Percentiles rank a stretch among this genome's conserved stretches.
Conservation (phyloP, 2,329 filamentous ascomycete genomes). For the Exophiala calicioides region DNA sequence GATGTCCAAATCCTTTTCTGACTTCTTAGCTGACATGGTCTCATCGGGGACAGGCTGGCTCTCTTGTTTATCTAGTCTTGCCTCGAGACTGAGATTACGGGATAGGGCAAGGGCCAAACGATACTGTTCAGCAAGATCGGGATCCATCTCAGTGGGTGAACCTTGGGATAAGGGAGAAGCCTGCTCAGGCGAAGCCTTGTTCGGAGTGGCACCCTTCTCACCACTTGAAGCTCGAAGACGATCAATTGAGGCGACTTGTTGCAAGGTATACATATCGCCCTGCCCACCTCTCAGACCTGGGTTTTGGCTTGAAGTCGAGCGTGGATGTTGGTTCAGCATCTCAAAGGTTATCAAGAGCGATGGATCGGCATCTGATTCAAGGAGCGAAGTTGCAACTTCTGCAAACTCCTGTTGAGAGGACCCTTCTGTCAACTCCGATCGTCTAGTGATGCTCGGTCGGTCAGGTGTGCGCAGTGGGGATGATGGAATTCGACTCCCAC, state of each 20-base stretch:
- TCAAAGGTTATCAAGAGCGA: conserved; percentile 20
- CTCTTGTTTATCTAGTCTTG: too few relatives aligned
- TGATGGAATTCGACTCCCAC: neutral
- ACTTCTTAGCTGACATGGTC: conserved; percentile 9
- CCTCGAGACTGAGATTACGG: too few relatives aligned
- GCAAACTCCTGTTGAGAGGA: conserved; percentile 16
- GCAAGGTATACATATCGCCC: conserved; percentile 9
- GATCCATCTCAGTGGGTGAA: too few relatives aligned
- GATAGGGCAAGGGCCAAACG: too few relatives aligned
- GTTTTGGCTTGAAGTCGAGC: neutral
- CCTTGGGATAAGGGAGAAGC: too few relatives aligned
- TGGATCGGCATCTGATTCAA: conserved; percentile 9
- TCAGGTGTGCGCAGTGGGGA: neutral
- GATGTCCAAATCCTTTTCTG: conserved; percentile 7
- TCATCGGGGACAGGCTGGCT: too few relatives aligned
- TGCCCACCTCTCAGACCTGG: conserved; percentile 16
- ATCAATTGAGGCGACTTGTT: conserved; percentile 4
- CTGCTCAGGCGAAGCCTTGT: too few relatives aligned
- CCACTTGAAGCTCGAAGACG: too few relatives aligned
- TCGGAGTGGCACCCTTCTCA: too few relatives aligned
- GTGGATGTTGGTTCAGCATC: conserved; percentile 2
- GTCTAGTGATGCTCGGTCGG: conserved; percentile 1
- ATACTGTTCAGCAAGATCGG: too few relatives aligned
- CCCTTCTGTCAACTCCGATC: neutral
- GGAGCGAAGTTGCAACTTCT: conserved; percentile 5